Conservation (phyloP, 371 early-diverging fungal genomes). For the Mortierella polycephala region DNA sequence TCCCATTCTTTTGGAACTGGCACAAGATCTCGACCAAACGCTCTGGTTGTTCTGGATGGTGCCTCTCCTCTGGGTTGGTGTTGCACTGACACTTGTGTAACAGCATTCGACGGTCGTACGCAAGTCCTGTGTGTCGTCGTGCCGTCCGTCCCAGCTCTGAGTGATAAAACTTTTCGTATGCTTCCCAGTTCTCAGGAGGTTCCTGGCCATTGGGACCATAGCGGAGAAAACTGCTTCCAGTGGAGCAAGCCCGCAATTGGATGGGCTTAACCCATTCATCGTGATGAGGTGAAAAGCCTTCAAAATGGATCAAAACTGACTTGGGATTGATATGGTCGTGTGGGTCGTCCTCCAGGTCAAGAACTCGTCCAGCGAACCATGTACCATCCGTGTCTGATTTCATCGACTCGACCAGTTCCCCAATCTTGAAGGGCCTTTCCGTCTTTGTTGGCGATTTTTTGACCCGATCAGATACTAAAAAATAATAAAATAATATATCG, state of each 20-base stretch:
- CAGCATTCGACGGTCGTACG: conserved; percentile 67
- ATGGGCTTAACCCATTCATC: conserved; percentile 70
- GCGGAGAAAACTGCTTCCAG: conserved; percentile 50
- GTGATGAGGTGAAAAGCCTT: conserved; percentile 69
- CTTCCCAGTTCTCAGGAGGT: conserved; percentile 62
- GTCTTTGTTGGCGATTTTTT: conserved; percentile 39
- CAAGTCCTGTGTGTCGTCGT: conserved; percentile 68
- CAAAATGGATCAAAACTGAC: conserved; percentile 67
- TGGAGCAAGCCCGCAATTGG: conserved; percentile 53
- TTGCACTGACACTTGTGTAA: conserved; percentile 70
- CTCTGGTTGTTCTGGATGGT: conserved; percentile 75
- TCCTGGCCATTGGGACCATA: conserved; percentile 67
- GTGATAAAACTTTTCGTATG: conserved; percentile 66
- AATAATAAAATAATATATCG: background rate
- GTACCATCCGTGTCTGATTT: conserved; percentile 55
- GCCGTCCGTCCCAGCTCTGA: conserved; percentile 59
- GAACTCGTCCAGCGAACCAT: conserved; percentile 49
- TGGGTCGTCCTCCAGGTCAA: conserved; percentile 53
- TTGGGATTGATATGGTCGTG: conserved; percentile 54
- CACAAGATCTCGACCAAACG: conserved; percentile 59
- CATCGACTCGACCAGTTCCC: conserved; percentile 52
- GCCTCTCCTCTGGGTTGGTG: conserved; percentile 60
- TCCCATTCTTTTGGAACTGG: conserved; percentile 56
- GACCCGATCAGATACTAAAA: conserved; percentile 18
- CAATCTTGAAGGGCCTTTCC: conserved; percentile 54